phyloP scores from a whole-genome alignment of 1,284 basidiomycete genomes.

The Somion occarium region DNA sequence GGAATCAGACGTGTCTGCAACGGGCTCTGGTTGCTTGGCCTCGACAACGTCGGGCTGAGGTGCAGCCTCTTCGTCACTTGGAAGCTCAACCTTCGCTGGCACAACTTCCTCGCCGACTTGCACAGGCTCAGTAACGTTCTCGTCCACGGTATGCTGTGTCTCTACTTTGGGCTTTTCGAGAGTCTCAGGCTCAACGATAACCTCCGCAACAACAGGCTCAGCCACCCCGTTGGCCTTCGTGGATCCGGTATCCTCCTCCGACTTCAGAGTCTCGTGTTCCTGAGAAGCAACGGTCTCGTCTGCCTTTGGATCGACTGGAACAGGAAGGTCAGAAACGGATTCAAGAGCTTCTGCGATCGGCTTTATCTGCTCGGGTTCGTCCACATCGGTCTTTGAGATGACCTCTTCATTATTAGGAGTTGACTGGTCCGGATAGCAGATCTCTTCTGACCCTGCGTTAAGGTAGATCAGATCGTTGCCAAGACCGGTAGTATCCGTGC shows the following conservation, averaged over 20 bases:
- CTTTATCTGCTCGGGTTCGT: no score
- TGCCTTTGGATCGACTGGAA: no score
- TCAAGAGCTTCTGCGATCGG: background rate
- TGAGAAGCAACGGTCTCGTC: background rate
- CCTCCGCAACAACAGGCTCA: background rate
- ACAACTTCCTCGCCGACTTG: background rate
- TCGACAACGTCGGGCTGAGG: background rate
- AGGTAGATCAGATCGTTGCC: slow-evolving; percentile 1
- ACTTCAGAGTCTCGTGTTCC: background rate
- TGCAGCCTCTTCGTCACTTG: slow-evolving; percentile 1
- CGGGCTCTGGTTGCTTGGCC: no score
- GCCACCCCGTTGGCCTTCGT: background rate
- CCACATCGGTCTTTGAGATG: background rate
- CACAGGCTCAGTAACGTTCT: background rate
- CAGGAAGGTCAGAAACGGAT: background rate
- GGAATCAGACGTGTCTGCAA: background rate
- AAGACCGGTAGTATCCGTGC: background rate
- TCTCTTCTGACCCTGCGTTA: slow-evolving; percentile 4
- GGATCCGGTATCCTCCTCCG: background rate
- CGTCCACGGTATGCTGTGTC: background rate
- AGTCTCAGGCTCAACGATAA: background rate
- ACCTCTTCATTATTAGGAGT: background rate
- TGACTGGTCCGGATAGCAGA: slow-evolving; percentile 1
- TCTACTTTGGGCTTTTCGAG: background rate
- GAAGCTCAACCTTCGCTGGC: background rate